A percentile compares a stretch with the other conserved stretches of the same genome.
Conservation (phyloP, 768 basidiomycete species). For the Boletus edulis region DNA sequence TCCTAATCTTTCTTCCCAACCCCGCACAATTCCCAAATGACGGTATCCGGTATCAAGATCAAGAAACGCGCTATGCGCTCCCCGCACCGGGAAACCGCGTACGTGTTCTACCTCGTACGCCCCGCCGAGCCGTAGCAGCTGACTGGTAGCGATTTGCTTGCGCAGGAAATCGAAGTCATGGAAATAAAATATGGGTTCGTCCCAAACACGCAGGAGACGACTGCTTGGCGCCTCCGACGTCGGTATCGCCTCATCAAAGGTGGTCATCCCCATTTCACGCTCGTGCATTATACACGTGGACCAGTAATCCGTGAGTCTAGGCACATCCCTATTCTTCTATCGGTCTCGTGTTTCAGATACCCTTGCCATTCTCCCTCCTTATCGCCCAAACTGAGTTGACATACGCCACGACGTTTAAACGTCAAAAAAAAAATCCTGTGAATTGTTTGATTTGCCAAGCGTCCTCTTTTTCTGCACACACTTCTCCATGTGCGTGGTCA, state of each 20-base stretch:
- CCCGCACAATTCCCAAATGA: slow-evolving; percentile 67
- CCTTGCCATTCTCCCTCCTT: slow-evolving; percentile 8
- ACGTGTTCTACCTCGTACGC: slow-evolving; percentile 26
- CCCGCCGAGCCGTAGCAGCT: background rate
- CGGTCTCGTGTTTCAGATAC: slow-evolving; percentile 20
- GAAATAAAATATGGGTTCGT: slow-evolving; percentile 77
- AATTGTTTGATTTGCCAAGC: background rate
- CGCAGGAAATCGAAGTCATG: slow-evolving; percentile 72
- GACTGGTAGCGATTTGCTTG: background rate
- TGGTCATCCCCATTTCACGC: slow-evolving; percentile 67
- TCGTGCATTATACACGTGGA: slow-evolving; percentile 76
- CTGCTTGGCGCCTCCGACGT: slow-evolving; percentile 66
- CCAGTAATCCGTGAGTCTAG: slow-evolving; percentile 54
- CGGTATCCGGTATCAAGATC: slow-evolving; percentile 74
- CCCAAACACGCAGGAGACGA: slow-evolving; percentile 58
- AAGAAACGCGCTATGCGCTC: slow-evolving; percentile 57
- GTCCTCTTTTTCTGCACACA: background rate
- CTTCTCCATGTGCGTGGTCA: background rate
- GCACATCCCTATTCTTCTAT: background rate
- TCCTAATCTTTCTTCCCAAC: slow-evolving; percentile 63
- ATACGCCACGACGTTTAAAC: background rate
- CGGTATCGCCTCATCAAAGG: slow-evolving; percentile 73
- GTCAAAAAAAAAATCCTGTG: background rate
- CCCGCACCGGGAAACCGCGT: slow-evolving; percentile 55
- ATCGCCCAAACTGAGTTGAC: slow-evolving; percentile 4